A percentile compares a stretch with the other conserved stretches of the same genome.
Conservation (phyloP, 495 filamentous ascomycete genomes). For the Neurospora terricola region DNA sequence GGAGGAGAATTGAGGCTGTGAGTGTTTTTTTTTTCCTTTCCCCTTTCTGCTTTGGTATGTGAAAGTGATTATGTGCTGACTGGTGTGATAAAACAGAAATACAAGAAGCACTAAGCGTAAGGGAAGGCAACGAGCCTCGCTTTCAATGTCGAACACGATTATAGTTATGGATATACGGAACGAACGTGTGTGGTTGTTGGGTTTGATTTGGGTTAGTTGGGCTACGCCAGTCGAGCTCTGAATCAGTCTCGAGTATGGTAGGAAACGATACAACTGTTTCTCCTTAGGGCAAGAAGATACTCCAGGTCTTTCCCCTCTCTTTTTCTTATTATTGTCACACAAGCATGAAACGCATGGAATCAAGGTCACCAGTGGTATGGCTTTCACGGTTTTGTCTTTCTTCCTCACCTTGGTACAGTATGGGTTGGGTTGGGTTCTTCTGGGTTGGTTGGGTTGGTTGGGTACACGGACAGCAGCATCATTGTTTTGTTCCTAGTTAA, state of each 20-base stretch:
- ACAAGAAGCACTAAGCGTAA: slow-evolving; percentile 8
- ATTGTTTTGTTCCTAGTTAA: no score
- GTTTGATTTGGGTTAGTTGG: neutral
- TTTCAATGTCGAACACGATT: neutral
- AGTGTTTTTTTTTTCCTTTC: slow-evolving; percentile 24
- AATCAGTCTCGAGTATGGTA: neutral
- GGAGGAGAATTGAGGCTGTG: slow-evolving; percentile 79
- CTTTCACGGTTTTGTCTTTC: neutral
- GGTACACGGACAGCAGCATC: no score
- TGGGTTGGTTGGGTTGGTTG: no score
- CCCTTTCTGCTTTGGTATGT: neutral
- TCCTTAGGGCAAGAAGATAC: neutral
- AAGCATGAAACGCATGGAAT: neutral
- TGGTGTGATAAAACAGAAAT: slow-evolving; percentile 7
- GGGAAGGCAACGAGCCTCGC: neutral
- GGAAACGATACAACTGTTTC: neutral
- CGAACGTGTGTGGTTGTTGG: neutral
- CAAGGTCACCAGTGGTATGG: neutral
- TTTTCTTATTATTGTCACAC: neutral
- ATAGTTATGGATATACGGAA: neutral
- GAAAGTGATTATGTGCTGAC: slow-evolving; percentile 1
- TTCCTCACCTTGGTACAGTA: no score
- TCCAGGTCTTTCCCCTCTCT: neutral
- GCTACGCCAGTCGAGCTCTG: neutral
- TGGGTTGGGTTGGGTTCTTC: no score